A percentile compares a stretch with the other conserved stretches of the same genome.
phyloP scores from a whole-genome alignment of 495 filamentous ascomycete genomes.

The Aspergillus affinis region DNA sequence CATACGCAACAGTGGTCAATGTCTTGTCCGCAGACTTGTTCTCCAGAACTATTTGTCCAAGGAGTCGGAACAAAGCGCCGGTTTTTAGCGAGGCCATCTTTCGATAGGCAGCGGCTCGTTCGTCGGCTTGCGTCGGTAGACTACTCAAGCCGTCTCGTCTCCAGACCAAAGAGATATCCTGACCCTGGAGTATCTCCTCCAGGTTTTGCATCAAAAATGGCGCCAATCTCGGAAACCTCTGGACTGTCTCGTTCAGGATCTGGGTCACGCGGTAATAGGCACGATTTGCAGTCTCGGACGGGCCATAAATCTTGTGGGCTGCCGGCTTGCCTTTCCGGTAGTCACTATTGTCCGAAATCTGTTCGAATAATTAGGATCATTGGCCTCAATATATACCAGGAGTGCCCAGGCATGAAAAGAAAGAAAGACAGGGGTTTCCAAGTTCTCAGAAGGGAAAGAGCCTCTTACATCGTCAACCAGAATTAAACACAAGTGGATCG shows the following conservation, averaged over 20 bases:
- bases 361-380: not conserved
- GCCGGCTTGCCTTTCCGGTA: slow-evolving; percentile 31
- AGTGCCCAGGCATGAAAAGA: not conserved
- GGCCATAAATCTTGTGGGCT: slow-evolving; percentile 30
- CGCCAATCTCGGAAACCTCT: slow-evolving; percentile 19
- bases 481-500: slow-evolving; percentile 33
- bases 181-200: slow-evolving; percentile 30
- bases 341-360: slow-evolving; percentile 31
- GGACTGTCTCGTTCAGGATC: slow-evolving; percentile 20
- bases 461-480: slow-evolving; percentile 32
- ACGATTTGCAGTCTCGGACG: slow-evolving; percentile 31
- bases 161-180: slow-evolving; percentile 36
- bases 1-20: slow-evolving; percentile 23
- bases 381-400: not conserved
- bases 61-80: slow-evolving; percentile 23
- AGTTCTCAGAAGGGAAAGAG: not conserved
- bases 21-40: slow-evolving; percentile 20
- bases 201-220: slow-evolving; percentile 26
- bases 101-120: slow-evolving; percentile 17
- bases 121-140: slow-evolving; percentile 14
- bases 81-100: slow-evolving; percentile 26
- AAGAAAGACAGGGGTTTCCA: not conserved
- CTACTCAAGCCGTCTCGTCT: slow-evolving; percentile 29
- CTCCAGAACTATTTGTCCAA: slow-evolving; percentile 24
- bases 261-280: slow-evolving; percentile 31